A percentile compares a stretch with the other conserved stretches of the same genome.
Evolutionary conservation across 1,284 basidiomycete genomes (phyloP).

Genomic region (Wolfiporia cocos): DNA sequence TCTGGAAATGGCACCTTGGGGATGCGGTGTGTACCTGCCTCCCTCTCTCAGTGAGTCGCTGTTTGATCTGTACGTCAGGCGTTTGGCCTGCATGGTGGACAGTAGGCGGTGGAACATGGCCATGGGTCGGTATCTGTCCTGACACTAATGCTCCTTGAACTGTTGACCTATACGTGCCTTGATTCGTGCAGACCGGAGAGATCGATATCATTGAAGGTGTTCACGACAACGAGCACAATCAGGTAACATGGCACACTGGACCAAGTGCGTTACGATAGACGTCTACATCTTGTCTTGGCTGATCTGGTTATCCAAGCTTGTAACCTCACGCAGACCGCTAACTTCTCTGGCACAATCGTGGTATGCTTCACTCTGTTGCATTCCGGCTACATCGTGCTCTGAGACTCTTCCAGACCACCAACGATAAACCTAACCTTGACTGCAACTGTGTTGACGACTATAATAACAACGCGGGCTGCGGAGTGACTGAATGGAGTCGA

Average conservation of each 20-base stretch:
- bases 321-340: conserved; percentile 34
- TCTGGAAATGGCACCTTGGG: conserved; percentile 62
- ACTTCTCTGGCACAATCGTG: conserved; percentile 53
- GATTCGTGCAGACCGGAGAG: conserved; percentile 50
- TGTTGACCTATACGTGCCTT: conserved; percentile 2
- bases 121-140: conserved; percentile 33
- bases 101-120: conserved; percentile 49
- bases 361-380: conserved; percentile 30
- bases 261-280: conserved; percentile 32
- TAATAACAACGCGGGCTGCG: conserved; percentile 61
- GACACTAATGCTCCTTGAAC: no score
- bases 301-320: conserved; percentile 32
- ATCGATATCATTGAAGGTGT: conserved; percentile 81
- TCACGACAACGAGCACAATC: conserved; percentile 71
- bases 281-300: conserved; percentile 1
- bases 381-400: not conserved
- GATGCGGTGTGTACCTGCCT: conserved; percentile 46
- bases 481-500: conserved; percentile 61
- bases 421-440: conserved; percentile 39
- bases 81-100: conserved; percentile 69
- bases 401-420: conserved; percentile 25
- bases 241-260: conserved; percentile 69
- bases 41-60: conserved; percentile 1
- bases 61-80: conserved; percentile 27
- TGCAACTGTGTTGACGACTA: conserved; percentile 41